Evolutionary conservation across 1,139 yeast genomes (phyloP).

Genomic region (Hansenula lynferdii): DNA sequence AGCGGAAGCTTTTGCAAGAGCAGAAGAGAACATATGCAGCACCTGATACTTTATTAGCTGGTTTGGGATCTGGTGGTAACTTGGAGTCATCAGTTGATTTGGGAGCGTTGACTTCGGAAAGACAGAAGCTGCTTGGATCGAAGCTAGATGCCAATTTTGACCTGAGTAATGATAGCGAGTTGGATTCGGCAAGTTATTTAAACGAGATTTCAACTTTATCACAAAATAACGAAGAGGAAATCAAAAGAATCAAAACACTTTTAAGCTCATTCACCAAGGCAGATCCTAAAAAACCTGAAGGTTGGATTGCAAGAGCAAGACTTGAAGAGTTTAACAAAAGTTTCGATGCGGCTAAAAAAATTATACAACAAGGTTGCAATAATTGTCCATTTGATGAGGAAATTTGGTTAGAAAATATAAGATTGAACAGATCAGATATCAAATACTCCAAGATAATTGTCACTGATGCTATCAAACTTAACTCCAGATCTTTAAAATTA

Average conservation of each 20-base stretch:
- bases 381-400: conserved; percentile 63
- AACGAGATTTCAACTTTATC: conserved; percentile 27
- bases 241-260: conserved; percentile 53
- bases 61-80: conserved; percentile 21
- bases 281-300: conserved; percentile 69
- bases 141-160: conserved; percentile 31
- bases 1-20: conserved; percentile 56
- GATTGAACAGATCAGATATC: conserved; percentile 50
- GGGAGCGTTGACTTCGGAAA: conserved; percentile 30
- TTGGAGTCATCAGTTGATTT: conserved; percentile 26
- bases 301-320: conserved; percentile 88
- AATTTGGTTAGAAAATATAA: conserved; percentile 78
- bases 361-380: conserved; percentile 71
- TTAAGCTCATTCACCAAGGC: conserved; percentile 64
- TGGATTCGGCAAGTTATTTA: conserved; percentile 35
- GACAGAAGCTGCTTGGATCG: conserved; percentile 28
- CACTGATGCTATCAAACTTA: conserved; percentile 58
- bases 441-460: conserved; percentile 50
- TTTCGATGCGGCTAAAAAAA: conserved; percentile 47
- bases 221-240: conserved; percentile 36
- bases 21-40: conserved; percentile 75
- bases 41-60: conserved; percentile 62
- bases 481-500: conserved; percentile 50
- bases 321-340: conserved; percentile 67
- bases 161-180: conserved; percentile 17